Base-by-base conservation (phyloP, 306 rosid species). In the Mucuna pruriens region DNA sequence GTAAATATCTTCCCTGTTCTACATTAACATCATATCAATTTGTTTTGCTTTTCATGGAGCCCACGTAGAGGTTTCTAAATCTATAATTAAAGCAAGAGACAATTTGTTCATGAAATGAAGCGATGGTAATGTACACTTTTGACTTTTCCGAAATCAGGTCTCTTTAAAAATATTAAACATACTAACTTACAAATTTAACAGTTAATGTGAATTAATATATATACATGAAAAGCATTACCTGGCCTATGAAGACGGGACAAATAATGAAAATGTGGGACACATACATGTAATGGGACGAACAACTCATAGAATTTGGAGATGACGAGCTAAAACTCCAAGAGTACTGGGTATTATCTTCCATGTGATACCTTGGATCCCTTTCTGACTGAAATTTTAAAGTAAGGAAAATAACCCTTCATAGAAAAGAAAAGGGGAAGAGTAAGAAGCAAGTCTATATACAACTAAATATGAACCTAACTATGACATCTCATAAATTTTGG, bases 191-290 rank as follows among this genome's bases (percentile, higher is more conserved):
- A n/a, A n/a, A n/a, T n/a, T n/a, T n/a, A n/a, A n/a, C n/a, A n/a
- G n/a, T n/a, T n/a, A n/a, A n/a, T n/a, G n/a, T n/a, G n/a, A n/a
- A n/a, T n/a, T n/a, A n/a, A n/a, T n/a, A n/a, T n/a, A n/a, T n/a
- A n/a, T 36, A 3, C 39, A 40, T 40, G 10, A 44, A 79, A 79
- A 52, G 44, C 70, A n/a, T 54, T 79, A 26, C 44, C 60, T 11
- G 68, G 7, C 51, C 40, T 31, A 29, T 9, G 31, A 58, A 80
- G 25, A 60, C 9, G 55, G 23, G 67, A 72, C 10, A 61, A 61
- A 61, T 26, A 46, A 61, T 15, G 49, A 48, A 45, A 63, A 46
- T 49, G 78, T 42, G 49, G 44, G 29, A 36, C 65, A 57, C 17
- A 58, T 55, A 10, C 20, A 26, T 69, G 17, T 13, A 3, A 23